phyloP scores from a whole-genome alignment of 495 filamentous ascomycete species.

The Aspergillus biplanus region DNA sequence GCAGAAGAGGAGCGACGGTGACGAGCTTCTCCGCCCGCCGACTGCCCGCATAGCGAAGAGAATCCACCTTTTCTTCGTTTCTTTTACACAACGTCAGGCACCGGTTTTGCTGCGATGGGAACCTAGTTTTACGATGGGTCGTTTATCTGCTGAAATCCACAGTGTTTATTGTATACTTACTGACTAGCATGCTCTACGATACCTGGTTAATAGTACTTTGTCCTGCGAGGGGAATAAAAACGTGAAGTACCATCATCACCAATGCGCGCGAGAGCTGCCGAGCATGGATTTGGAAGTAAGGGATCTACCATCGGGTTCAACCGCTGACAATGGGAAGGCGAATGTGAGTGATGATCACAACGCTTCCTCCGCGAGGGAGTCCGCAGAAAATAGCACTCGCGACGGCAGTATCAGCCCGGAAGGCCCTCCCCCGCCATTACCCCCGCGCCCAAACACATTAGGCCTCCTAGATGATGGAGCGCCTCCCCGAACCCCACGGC shows the following conservation, averaged over 20 bases:
- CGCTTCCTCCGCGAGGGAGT: constrained; percentile 8
- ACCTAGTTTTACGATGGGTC: constrained; percentile 9
- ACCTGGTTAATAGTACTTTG: neutral
- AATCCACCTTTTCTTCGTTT: neutral
- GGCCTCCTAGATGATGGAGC: constrained; percentile 46
- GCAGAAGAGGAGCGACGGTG: constrained; percentile 15
- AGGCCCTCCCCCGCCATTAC: constrained; percentile 64
- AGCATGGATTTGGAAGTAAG: constrained; percentile 23
- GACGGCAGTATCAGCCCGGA: constrained; percentile 38
- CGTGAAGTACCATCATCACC: neutral
- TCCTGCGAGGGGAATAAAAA: neutral
- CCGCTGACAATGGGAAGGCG: neutral
- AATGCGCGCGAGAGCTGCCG: constrained; percentile 15
- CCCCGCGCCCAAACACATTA: constrained; percentile 63
- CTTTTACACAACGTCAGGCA: neutral
- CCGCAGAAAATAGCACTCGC: constrained; percentile 11
- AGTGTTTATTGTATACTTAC: neutral
- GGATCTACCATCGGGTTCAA: constrained; percentile 13
- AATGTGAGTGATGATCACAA: constrained; percentile 8
- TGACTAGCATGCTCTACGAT: constrained; percentile 7
- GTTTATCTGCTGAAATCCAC: neutral
- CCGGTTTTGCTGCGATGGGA: neutral
- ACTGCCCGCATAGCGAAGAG: neutral
- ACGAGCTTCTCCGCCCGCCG: constrained; percentile 3
- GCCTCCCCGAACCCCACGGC: constrained; percentile 22